Conservation (phyloP, 2,329 filamentous ascomycete species). For the Fusarium neocosmosporiellum region DNA sequence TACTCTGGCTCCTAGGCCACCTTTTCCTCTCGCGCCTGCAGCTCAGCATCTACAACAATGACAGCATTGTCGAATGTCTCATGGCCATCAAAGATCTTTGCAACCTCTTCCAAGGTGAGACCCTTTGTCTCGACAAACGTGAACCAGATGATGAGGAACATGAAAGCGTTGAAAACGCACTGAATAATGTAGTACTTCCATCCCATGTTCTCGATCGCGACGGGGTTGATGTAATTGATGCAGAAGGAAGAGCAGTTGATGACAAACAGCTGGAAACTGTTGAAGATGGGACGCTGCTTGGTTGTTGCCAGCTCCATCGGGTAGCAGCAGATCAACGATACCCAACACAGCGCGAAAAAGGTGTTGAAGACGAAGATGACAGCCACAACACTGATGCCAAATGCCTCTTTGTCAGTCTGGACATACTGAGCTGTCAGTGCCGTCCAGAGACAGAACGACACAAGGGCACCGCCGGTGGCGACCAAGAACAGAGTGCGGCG, state of each 20-base stretch:
- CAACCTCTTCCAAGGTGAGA: slow-evolving; percentile 5
- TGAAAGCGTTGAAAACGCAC: slow-evolving; percentile 1
- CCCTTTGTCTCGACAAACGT: slow-evolving; percentile 10
- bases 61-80: neutral
- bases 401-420: neutral
- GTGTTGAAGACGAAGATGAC: slow-evolving; percentile 20
- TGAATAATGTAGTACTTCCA: slow-evolving; percentile 52
- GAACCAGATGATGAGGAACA: slow-evolving; percentile 7
- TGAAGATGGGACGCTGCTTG: slow-evolving; percentile 9
- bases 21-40: neutral
- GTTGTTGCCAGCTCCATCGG: slow-evolving; percentile 11
- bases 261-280: neutral
- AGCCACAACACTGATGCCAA: slow-evolving; percentile 13
- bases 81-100: neutral
- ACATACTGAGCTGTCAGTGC: slow-evolving; percentile 12
- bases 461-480: neutral
- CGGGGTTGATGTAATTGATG: slow-evolving; percentile 50
- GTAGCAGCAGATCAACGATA: slow-evolving; percentile 8
- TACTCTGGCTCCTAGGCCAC: too few species aligned
- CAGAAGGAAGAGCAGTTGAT: slow-evolving; percentile 6
- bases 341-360: slow-evolving; percentile 1
- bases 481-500: neutral
- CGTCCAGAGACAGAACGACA: slow-evolving; percentile 9
- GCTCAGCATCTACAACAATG: neutral
- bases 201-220: slow-evolving; percentile 49